These are phyloP conservation scores for Suillus hirtellus DNA, from an alignment of 768 basidiomycete genomes.

Conservation along the genomic window DNA sequence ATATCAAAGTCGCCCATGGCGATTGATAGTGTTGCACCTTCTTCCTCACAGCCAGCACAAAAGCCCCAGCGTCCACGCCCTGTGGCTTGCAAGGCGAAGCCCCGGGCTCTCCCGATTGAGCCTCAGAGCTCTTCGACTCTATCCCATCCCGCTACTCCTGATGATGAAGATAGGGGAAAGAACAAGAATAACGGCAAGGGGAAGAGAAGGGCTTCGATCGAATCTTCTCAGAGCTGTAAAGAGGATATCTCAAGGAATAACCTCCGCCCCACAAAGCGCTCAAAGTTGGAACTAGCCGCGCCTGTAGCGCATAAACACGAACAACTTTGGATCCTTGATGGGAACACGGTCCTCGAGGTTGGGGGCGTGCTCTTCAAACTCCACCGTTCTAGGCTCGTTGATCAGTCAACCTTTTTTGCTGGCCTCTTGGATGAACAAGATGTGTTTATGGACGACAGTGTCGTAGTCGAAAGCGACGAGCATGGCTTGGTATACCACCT, in stretches of 20 bases:
- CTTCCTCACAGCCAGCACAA: background rate
- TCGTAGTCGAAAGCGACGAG: constrained; percentile 5
- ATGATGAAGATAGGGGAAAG: background rate
- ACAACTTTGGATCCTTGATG: constrained; percentile 38
- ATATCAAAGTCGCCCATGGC: background rate
- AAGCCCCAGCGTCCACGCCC: background rate
- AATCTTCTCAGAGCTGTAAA: background rate
- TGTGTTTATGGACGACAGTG: constrained; percentile 18
- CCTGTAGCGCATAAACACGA: constrained; percentile 12
- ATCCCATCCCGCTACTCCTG: background rate
- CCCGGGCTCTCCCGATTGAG: background rate
- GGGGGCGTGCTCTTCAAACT: constrained; percentile 36
- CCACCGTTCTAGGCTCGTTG: constrained; percentile 36
- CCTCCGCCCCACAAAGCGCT: background rate
- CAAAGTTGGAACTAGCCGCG: background rate
- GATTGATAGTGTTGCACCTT: background rate
- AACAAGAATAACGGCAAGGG: background rate
- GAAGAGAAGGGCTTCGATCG: constrained; percentile 6
- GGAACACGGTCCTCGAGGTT: constrained; percentile 37
- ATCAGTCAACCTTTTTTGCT: constrained; percentile 36
- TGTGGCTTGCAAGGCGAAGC: background rate
- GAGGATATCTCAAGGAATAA: background rate
- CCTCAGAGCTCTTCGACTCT: background rate
- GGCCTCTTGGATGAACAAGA: constrained; percentile 19
- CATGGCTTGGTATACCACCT: constrained; percentile 6